phyloP scores from a whole-genome alignment of 2,329 filamentous ascomycete species.

The Trichoderma aggressivum region DNA sequence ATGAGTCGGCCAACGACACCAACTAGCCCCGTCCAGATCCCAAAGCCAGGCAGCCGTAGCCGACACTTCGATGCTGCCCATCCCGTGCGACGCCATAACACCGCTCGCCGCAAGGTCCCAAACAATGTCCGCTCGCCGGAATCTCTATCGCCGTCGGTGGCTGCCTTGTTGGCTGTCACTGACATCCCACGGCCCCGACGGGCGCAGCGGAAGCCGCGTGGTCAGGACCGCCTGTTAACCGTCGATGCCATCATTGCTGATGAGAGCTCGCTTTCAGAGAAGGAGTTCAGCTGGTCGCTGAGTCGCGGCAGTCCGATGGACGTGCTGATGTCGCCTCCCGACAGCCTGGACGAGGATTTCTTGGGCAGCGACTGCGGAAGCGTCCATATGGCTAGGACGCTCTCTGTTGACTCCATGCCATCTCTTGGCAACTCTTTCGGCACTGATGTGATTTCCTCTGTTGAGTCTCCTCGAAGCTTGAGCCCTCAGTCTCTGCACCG shows the following conservation, averaged over 20 bases:
- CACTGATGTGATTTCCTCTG: constrained; percentile 47
- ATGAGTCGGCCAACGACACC: constrained; percentile 32
- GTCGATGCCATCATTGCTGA: constrained; percentile 55
- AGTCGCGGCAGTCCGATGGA: constrained; percentile 53
- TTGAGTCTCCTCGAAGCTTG: constrained; percentile 47
- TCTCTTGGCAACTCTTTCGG: constrained; percentile 55
- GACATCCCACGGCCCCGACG: constrained; percentile 52
- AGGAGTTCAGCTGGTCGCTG: constrained; percentile 54
- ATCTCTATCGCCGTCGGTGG: constrained; percentile 56
- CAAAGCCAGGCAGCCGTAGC: constrained; percentile 39
- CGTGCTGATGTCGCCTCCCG: constrained; percentile 57
- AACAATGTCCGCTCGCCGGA: constrained; percentile 50
- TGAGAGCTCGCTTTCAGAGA: constrained; percentile 51
- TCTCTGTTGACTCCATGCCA: constrained; percentile 59
- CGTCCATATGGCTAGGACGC: constrained; percentile 50
- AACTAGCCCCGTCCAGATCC: constrained; percentile 55
- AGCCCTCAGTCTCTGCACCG: constrained; percentile 29
- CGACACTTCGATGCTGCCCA: constrained; percentile 30
- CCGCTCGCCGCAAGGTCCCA: constrained; percentile 33
- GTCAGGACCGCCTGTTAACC: constrained; percentile 39
- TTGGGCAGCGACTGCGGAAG: constrained; percentile 45
- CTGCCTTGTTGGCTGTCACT: constrained; percentile 59
- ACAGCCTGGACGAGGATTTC: constrained; percentile 51
- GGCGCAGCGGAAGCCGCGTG: constrained; percentile 33
- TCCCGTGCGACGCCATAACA: constrained; percentile 38